Evolutionary conservation across 495 filamentous ascomycete species (phyloP).

Genomic region (Lasiosphaeris hirsuta): DNA sequence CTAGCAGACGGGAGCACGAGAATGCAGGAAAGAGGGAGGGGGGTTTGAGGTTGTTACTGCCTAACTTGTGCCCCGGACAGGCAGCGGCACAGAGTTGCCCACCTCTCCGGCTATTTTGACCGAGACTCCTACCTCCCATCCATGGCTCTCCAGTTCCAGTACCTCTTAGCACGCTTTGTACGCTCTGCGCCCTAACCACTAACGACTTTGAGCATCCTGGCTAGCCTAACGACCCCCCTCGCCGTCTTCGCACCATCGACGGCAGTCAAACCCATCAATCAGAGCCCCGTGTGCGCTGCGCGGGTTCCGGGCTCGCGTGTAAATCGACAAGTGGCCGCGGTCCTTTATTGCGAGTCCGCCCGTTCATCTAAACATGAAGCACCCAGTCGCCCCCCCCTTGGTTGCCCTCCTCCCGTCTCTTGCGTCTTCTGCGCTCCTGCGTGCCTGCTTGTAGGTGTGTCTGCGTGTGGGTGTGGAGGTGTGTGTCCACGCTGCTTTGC

Average conservation of each 20-base stretch:
- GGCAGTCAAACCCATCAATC: constrained; percentile 15
- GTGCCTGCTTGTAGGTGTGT: too few relatives aligned
- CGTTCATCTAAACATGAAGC: constrained; percentile 15
- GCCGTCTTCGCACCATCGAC: neutral
- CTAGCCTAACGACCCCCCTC: constrained; percentile 2
- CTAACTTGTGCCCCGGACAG: constrained; percentile 6
- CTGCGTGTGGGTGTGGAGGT: too few relatives aligned
- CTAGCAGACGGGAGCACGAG: neutral
- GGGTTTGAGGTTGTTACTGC: neutral
- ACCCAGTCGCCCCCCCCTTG: neutral
- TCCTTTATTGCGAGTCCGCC: neutral
- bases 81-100: constrained; percentile 12
- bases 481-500: too few relatives aligned
- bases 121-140: neutral
- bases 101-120: constrained; percentile 12
- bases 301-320: constrained; percentile 14
- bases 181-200: too few relatives aligned
- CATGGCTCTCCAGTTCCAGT: neutral
- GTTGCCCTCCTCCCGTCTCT: too few relatives aligned
- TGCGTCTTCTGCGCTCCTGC: too few relatives aligned
- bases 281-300: constrained; percentile 5
- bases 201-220: too few relatives aligned
- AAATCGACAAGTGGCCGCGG: neutral
- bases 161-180: too few relatives aligned
- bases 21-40: neutral